Conservation (phyloP, 1,284 basidiomycete genomes). For the Omphalotus olearius region DNA sequence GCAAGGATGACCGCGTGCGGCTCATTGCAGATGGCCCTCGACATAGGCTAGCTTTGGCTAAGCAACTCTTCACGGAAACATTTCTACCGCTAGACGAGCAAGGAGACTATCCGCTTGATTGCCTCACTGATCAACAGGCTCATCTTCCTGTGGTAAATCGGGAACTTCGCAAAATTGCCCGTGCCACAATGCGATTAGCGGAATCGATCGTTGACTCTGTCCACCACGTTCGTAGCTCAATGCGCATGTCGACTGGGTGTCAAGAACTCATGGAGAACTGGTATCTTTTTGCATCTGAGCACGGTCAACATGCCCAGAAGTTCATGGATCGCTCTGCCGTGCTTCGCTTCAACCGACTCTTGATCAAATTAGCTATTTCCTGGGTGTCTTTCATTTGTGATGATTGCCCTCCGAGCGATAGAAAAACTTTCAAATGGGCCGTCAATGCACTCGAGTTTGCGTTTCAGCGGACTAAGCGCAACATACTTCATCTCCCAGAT, state of each 20-base stretch:
- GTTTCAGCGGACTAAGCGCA: conserved; percentile 84
- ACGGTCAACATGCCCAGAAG: conserved; percentile 84
- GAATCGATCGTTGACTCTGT: conserved; percentile 93
- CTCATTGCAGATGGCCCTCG: conserved; percentile 88
- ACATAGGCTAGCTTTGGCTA: conserved; percentile 72
- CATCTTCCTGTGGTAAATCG: conserved; percentile 89
- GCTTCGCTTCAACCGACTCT: conserved; percentile 74
- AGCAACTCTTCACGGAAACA: conserved; percentile 71
- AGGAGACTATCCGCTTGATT: conserved; percentile 46
- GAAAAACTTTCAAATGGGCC: conserved; percentile 98
- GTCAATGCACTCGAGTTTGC: conserved; percentile 96
- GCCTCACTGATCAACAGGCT: conserved; percentile 84
- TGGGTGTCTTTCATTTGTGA: conserved; percentile 99
- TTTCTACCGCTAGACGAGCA: conserved; percentile 62
- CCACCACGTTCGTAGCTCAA: conserved; percentile 71
- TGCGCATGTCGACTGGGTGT: conserved; percentile 59
- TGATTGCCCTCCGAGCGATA: conserved; percentile 94
- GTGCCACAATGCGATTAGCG: conserved; percentile 86
- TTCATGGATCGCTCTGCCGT: conserved; percentile 78
- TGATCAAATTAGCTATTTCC: conserved; percentile 87
- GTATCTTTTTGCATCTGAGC: conserved; percentile 95
- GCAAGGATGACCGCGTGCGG: conserved; percentile 81
- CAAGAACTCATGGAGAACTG: conserved; percentile 94
- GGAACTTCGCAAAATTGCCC: conserved; percentile 87
- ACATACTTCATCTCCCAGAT: conserved; percentile 86